A percentile compares a stretch with the other conserved stretches of the same genome.
Evolutionary conservation across 441 rosid species (phyloP).

Genomic region (Erodium chrysanthum): DNA sequence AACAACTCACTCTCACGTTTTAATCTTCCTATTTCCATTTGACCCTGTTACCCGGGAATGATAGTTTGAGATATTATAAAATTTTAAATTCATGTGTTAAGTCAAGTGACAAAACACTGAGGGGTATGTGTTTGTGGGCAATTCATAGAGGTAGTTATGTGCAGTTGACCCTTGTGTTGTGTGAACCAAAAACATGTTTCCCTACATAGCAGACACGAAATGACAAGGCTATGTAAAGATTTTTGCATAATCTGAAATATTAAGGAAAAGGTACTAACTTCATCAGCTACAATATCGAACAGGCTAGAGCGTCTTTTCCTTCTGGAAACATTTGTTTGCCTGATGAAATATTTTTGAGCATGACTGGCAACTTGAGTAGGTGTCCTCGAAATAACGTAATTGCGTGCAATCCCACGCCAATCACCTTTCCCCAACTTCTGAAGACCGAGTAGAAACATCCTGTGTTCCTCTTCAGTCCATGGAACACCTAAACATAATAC

Average conservation of each 20-base stretch:
- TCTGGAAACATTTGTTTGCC: slow-evolving; percentile 53
- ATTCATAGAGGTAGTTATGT: too few species aligned
- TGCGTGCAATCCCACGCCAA: slow-evolving; percentile 67
- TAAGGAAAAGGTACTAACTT: slow-evolving; percentile 31
- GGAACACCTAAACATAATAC: slow-evolving; percentile 42
- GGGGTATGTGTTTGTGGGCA: too few species aligned
- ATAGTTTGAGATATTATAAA: too few species aligned
- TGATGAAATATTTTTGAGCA: slow-evolving; percentile 63
- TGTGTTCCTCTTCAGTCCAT: slow-evolving; percentile 68
- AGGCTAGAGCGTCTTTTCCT: slow-evolving; percentile 68
- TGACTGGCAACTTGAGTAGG: slow-evolving; percentile 78
- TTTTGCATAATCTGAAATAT: too few species aligned
- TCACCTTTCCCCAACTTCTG: slow-evolving; percentile 70
- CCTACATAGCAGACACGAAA: too few species aligned
- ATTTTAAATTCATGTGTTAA: too few species aligned
- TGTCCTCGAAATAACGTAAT: slow-evolving; percentile 51
- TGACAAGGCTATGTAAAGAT: too few species aligned
- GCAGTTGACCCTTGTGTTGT: too few species aligned
- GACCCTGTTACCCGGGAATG: too few species aligned
- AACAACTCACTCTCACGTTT: too few species aligned
- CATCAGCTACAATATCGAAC: slow-evolving; percentile 58
- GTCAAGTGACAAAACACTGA: too few species aligned
- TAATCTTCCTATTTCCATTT: too few species aligned
- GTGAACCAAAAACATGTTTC: neutral
- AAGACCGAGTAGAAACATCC: slow-evolving; percentile 60